Evolutionary conservation across 768 basidiomycete species (phyloP), one percentile per base, ranked within the genome.

Genomic region (Boletus rex-veris): DNA sequence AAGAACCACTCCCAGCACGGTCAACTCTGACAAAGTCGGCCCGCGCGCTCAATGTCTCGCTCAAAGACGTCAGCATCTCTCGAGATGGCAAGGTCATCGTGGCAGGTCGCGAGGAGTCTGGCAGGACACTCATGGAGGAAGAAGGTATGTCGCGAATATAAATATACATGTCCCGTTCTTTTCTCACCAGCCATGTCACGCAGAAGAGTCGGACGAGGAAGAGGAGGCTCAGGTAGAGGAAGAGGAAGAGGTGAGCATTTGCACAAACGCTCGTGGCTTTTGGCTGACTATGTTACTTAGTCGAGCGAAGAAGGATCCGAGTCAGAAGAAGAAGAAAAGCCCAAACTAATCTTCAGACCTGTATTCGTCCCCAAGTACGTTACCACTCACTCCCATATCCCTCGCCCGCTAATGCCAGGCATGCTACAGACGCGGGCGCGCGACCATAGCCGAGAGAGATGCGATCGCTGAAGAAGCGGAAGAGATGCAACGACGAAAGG

Each of bases 291-390:
- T 55, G 54, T 55, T 51, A 26, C 43, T 41, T 54, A 92, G 88
- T 90, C 90, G 36, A 92, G 90, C 70, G 92, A 95, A 74, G 93
- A 95, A 71, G 85, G 84, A 47, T 88, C 85, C 0, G 81, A 78
- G 39, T 76, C 75, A n/a, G 90, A 92, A 64, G 90, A 90, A 53
- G 85, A 86, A 53, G 84, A 86, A 67, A 76, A 82, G 41, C 81
- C 84, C 5, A 87, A 89, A 68, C 74, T 83, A 7, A 82, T 86
- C 58, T 93, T 96, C 71, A 79, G 95, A 58, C 97, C 97, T 3
- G 89, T 96, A 1, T 99, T 98, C 69, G 83, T 98, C 16, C 90
- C 90, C 50, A 98, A 98, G 95, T 95, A 66, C 54, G 87, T 72
- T 45, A 3, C 35, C 30, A 28, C 21, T 16, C 18, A 10, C 18